A percentile compares a stretch with the other conserved stretches of the same genome.
These are phyloP conservation scores for Trifolium fragiferum DNA, from an alignment of 306 rosid species.

Conservation along the genomic window DNA sequence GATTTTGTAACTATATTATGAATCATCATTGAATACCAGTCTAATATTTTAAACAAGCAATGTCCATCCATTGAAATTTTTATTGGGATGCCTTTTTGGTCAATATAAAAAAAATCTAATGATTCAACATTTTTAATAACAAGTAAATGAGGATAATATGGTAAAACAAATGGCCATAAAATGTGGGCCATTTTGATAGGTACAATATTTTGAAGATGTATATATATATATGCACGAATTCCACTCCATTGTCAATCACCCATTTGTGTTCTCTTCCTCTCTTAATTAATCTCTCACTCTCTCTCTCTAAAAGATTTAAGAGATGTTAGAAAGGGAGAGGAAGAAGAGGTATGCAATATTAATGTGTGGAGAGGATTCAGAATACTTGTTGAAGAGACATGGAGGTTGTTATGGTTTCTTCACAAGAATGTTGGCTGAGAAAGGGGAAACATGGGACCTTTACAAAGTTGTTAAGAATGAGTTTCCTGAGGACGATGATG, in stretches of 20 bases:
- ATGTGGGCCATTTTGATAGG: slow-evolving; percentile 30
- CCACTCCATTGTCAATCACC: not conserved
- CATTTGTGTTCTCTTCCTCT: slow-evolving; percentile 1
- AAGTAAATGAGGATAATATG: not conserved
- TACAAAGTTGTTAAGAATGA: slow-evolving; percentile 64
- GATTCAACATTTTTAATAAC: not conserved
- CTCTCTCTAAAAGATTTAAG: not conserved
- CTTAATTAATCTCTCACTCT: not conserved
- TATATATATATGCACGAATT: not conserved
- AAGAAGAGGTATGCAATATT: slow-evolving; percentile 64
- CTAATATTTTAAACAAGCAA: too few species aligned
- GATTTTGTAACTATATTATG: too few species aligned
- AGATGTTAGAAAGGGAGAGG: not conserved
- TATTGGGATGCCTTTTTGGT: too few species aligned
- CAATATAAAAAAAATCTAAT: not conserved
- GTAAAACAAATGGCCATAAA: slow-evolving; percentile 34
- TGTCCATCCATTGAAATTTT: too few species aligned
- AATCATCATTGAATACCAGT: too few species aligned
- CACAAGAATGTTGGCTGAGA: slow-evolving; percentile 67
- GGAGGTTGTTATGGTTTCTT: slow-evolving; percentile 88
- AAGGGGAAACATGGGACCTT: slow-evolving; percentile 77
- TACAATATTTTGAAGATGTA: slow-evolving; percentile 7
- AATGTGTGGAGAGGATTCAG: slow-evolving; percentile 85
- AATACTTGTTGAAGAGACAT: slow-evolving; percentile 68
- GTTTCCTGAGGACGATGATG: slow-evolving; percentile 57